Percentiles rank a stretch among this genome's conserved stretches.
Evolutionary conservation across 1,139 yeast genomes (phyloP).

Genomic region (Candida glucosophila): DNA sequence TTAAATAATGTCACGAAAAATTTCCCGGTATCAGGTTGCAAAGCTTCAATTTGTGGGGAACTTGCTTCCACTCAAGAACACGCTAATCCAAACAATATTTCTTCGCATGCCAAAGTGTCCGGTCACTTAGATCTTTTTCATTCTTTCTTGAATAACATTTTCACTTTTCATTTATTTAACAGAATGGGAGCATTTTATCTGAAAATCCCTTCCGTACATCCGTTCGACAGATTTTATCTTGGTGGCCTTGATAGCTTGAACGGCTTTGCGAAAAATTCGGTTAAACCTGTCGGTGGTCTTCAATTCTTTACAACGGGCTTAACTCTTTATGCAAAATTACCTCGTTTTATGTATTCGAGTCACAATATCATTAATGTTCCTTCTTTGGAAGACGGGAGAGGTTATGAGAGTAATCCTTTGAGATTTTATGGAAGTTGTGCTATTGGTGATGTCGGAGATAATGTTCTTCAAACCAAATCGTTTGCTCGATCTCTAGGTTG

Average conservation of each 20-base stretch:
- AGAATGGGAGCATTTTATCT: slow-evolving; percentile 29
- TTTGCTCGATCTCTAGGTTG: slow-evolving; percentile 31
- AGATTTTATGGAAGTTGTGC: slow-evolving; percentile 31
- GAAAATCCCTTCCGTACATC: slow-evolving; percentile 21
- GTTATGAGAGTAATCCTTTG: slow-evolving; percentile 27
- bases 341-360: slow-evolving; percentile 19
- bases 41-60: slow-evolving; percentile 17
- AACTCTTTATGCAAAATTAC: slow-evolving; percentile 30
- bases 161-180: slow-evolving; percentile 30
- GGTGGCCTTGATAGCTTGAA: slow-evolving; percentile 33
- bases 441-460: slow-evolving; percentile 26
- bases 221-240: slow-evolving; percentile 41
- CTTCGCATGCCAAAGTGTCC: slow-evolving; percentile 20
- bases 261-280: slow-evolving; percentile 32
- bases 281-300: slow-evolving; percentile 32
- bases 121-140: slow-evolving; percentile 23
- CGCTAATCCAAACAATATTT: slow-evolving; percentile 11
- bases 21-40: slow-evolving; percentile 24
- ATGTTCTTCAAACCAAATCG: slow-evolving; percentile 15
- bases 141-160: slow-evolving; percentile 25
- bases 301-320: slow-evolving; percentile 29
- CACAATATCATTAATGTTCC: slow-evolving; percentile 8
- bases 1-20: slow-evolving; percentile 19
- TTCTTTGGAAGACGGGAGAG: slow-evolving; percentile 8
- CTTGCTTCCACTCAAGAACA: slow-evolving; percentile 27